These are phyloP conservation scores for Cordia subcordata DNA, from an alignment of 257 asterid genomes.

Conservation along the genomic window DNA sequence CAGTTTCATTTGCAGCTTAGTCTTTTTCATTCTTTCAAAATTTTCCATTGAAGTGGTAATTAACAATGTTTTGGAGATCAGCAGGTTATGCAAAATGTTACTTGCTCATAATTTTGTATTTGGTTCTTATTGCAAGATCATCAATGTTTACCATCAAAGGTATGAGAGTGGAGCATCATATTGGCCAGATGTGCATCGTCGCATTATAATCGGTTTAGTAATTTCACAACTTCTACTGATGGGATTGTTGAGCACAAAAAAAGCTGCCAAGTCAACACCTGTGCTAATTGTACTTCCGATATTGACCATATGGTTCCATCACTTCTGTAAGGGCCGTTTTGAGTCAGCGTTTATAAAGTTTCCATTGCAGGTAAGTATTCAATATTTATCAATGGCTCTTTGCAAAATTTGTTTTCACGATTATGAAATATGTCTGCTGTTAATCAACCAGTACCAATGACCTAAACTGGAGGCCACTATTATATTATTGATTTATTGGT, in stretches of 20 bases:
- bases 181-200: constrained; percentile 92
- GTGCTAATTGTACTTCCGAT: constrained; percentile 55
- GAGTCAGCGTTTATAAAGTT: constrained; percentile 63
- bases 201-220: constrained; percentile 55
- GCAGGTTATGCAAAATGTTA: no score
- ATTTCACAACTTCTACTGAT: constrained; percentile 65
- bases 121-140: constrained; percentile 45
- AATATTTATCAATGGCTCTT: background rate
- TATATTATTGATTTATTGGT: no score
- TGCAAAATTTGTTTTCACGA: background rate
- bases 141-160: constrained; percentile 80
- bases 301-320: constrained; percentile 75
- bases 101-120: no score
- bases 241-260: constrained; percentile 72
- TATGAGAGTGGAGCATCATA: constrained; percentile 85
- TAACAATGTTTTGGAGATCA: no score
- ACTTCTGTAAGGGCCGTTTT: constrained; percentile 63
- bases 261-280: constrained; percentile 52
- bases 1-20: no score
- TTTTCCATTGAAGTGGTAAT: no score
- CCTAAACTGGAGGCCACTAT: background rate
- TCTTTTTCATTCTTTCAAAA: no score
- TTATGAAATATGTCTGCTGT: background rate
- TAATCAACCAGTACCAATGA: background rate
- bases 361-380: constrained; percentile 64